phyloP scores from a whole-genome alignment of 1,139 yeast species.

The Ogataea hybrid region DNA sequence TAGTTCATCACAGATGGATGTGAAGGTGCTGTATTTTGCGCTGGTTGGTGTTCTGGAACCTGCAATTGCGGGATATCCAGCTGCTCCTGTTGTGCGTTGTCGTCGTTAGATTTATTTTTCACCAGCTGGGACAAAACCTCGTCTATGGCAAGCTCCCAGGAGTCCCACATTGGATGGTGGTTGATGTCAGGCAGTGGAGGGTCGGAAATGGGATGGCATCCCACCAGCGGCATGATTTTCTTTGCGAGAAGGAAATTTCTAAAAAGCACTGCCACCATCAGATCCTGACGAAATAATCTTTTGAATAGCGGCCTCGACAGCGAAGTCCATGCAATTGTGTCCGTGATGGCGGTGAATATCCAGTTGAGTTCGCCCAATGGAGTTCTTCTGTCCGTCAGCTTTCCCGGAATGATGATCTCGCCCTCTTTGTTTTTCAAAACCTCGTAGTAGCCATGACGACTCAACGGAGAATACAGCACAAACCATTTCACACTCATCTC shows the following conservation, averaged over 20 bases:
- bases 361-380: slow-evolving; percentile 96
- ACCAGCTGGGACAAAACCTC: slow-evolving; percentile 79
- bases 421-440: slow-evolving; percentile 52
- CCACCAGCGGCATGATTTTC: slow-evolving; percentile 89
- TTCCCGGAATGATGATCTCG: slow-evolving; percentile 80
- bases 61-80: slow-evolving; percentile 29
- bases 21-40: slow-evolving; percentile 14
- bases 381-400: slow-evolving; percentile 86
- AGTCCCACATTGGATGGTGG: slow-evolving; percentile 94
- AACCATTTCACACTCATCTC: slow-evolving; percentile 94
- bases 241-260: slow-evolving; percentile 90
- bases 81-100: slow-evolving; percentile 21
- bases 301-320: slow-evolving; percentile 86
- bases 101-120: slow-evolving; percentile 32
- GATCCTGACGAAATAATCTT: slow-evolving; percentile 86
- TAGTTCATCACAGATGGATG: slow-evolving; percentile 42
- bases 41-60: slow-evolving; percentile 18
- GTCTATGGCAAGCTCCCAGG: slow-evolving; percentile 97
- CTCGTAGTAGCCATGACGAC: slow-evolving; percentile 52
- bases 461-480: slow-evolving; percentile 76
- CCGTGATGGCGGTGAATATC: slow-evolving; percentile 98
- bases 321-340: slow-evolving; percentile 97
- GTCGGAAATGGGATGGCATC: slow-evolving; percentile 92
- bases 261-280: slow-evolving; percentile 95
- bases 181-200: slow-evolving; percentile 89